Evolutionary conservation across 2,329 filamentous ascomycete genomes (phyloP).

Genomic region (Penicillium freii): DNA sequence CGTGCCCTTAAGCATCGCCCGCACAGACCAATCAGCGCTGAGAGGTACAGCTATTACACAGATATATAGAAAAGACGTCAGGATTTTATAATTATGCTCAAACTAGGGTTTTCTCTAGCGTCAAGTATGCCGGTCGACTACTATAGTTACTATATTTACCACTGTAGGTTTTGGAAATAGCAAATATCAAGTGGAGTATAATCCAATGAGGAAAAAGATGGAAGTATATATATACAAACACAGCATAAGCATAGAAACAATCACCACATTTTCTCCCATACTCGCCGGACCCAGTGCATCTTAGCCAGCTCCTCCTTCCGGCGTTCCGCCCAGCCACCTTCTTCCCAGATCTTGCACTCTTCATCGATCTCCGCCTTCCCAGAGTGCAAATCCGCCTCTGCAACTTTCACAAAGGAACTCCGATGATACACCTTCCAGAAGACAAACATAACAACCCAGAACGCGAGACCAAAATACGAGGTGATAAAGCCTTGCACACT

Average conservation of each 20-base stretch:
- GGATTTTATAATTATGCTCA: too few relatives aligned
- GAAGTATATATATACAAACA: background rate
- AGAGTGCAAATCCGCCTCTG: conserved; percentile 32
- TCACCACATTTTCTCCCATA: conserved; percentile 36
- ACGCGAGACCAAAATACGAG: conserved; percentile 48
- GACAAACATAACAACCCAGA: conserved; percentile 44
- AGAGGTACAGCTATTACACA: background rate
- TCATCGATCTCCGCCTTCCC: conserved; percentile 37
- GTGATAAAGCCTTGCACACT: conserved; percentile 50
- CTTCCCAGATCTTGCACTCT: conserved; percentile 37
- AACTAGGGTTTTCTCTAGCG: background rate
- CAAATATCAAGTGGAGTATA: background rate
- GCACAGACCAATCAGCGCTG: conserved; percentile 17
- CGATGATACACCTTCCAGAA: conserved; percentile 36
- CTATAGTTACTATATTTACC: background rate
- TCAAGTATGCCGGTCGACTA: background rate
- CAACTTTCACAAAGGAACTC: conserved; percentile 29
- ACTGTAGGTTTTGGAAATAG: background rate
- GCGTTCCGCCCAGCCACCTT: conserved; percentile 30
- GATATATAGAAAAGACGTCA: background rate
- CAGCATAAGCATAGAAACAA: background rate
- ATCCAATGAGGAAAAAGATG: background rate
- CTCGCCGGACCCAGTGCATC: conserved; percentile 29
- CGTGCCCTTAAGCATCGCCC: background rate
- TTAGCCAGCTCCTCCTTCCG: conserved; percentile 29